Evolutionary conservation across 345 rosid species (phyloP).

Genomic region (Syzygium grande): DNA sequence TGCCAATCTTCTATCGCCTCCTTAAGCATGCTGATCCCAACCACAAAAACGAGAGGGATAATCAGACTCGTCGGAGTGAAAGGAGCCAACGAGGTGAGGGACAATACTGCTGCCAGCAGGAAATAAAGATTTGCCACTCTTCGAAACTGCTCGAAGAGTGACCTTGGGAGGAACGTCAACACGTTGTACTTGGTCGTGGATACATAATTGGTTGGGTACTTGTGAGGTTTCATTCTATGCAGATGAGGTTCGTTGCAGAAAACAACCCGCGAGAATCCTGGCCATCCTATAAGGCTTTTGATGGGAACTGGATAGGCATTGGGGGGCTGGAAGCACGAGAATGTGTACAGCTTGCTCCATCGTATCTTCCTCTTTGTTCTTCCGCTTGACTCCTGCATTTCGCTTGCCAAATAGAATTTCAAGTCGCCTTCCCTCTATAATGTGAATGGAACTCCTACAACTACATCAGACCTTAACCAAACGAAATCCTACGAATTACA

Average conservation of each 20-base stretch:
- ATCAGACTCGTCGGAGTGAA: conserved; percentile 37
- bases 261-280: conserved; percentile 34
- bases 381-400: conserved; percentile 9
- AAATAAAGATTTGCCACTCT: conserved; percentile 75
- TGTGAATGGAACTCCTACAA: not conserved
- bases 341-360: conserved; percentile 44
- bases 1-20: conserved; percentile 80
- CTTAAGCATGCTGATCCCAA: conserved; percentile 65
- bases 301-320: not conserved
- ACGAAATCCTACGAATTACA: not conserved
- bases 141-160: conserved; percentile 72
- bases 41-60: conserved; percentile 52
- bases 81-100: conserved; percentile 37
- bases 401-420: not conserved
- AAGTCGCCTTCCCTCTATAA: not conserved
- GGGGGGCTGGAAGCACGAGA: conserved; percentile 23
- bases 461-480: not conserved
- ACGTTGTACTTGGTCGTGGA: conserved; percentile 59
- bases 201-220: conserved; percentile 38
- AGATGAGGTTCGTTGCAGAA: conserved; percentile 47
- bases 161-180: conserved; percentile 54
- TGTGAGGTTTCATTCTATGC: conserved; percentile 33
- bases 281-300: conserved; percentile 21
- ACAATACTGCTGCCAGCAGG: conserved; percentile 43
- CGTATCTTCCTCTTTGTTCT: conserved; percentile 18